A percentile compares a stretch with the other conserved stretches of the same genome.
Conservation (phyloP, 305 asterid genomes). For the Fraxinus platypoda region DNA sequence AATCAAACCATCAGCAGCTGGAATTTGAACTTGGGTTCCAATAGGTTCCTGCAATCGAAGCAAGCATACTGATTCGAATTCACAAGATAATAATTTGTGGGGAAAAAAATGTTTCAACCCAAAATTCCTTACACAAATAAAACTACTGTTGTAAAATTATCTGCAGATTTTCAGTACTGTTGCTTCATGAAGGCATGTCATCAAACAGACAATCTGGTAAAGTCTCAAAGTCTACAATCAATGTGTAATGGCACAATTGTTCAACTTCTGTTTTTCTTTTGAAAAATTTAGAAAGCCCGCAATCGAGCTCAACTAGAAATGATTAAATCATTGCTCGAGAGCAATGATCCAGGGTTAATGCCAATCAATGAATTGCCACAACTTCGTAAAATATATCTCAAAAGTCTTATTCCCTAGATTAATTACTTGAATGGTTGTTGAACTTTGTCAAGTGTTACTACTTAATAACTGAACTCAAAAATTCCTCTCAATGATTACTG, state of each 20-base stretch:
- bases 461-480: too few species aligned
- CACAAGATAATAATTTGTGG: not conserved
- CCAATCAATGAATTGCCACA: not conserved
- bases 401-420: not conserved
- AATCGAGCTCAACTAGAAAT: not conserved
- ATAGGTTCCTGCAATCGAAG: conserved; percentile 39
- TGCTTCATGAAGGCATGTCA: not conserved
- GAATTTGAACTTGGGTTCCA: conserved; percentile 73
- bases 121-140: not conserved
- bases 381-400: not conserved
- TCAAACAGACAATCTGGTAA: not conserved
- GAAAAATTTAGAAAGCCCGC: not conserved
- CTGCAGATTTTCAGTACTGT: not conserved
- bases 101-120: too few species aligned
- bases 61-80: not conserved
- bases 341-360: not conserved
- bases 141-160: not conserved
- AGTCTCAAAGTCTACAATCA: not conserved
- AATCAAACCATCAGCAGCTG: conserved; percentile 58
- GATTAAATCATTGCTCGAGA: not conserved
- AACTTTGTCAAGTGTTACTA: too few species aligned
- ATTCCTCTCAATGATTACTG: too few species aligned
- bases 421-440: too few species aligned
- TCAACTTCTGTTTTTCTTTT: not conserved
- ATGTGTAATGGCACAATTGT: not conserved